A percentile compares a stretch with the other conserved stretches of the same genome.
Evolutionary conservation across 768 basidiomycete genomes (phyloP).

Genomic region (Dendrothele bispora): DNA sequence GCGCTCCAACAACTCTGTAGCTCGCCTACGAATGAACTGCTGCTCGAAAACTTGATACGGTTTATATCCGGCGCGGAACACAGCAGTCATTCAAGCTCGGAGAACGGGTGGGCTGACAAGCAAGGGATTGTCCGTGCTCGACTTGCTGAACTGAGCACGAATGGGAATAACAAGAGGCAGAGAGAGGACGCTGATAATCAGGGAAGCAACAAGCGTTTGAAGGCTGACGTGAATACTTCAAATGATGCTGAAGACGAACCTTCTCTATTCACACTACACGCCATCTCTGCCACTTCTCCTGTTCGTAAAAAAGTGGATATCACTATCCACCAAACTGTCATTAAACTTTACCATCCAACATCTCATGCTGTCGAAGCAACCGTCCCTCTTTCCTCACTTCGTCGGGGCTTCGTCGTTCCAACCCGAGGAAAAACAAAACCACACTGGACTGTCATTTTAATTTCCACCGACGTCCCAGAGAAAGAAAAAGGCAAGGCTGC

Average conservation of each 20-base stretch:
- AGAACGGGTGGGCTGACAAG: slow-evolving; percentile 36
- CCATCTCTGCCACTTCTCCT: slow-evolving; percentile 70
- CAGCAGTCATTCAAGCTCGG: slow-evolving; percentile 26
- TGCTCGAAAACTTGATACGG: slow-evolving; percentile 43
- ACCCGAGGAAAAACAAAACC: slow-evolving; percentile 71
- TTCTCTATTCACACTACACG: slow-evolving; percentile 58
- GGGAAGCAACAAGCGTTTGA: slow-evolving; percentile 34
- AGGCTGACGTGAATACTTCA: slow-evolving; percentile 13
- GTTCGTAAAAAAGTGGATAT: slow-evolving; percentile 77
- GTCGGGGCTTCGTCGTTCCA: slow-evolving; percentile 69
- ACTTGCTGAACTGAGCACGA: slow-evolving; percentile 26
- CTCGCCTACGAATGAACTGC: slow-evolving; percentile 30
- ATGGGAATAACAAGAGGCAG: slow-evolving; percentile 28
- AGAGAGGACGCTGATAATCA: slow-evolving; percentile 8
- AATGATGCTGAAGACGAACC: slow-evolving; percentile 33
- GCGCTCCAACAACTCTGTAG: slow-evolving; percentile 6
- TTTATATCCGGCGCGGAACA: slow-evolving; percentile 42
- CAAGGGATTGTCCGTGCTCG: slow-evolving; percentile 30
- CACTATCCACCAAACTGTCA: slow-evolving; percentile 47
- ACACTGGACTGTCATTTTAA: slow-evolving; percentile 71
- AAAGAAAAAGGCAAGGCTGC: slow-evolving; percentile 39
- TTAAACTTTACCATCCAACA: slow-evolving; percentile 52
- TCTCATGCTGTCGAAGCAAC: slow-evolving; percentile 50
- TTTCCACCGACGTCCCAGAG: slow-evolving; percentile 55
- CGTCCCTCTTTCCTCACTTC: slow-evolving; percentile 48